phyloP scores from a whole-genome alignment of 768 basidiomycete genomes.

The Mrakia gelida region DNA sequence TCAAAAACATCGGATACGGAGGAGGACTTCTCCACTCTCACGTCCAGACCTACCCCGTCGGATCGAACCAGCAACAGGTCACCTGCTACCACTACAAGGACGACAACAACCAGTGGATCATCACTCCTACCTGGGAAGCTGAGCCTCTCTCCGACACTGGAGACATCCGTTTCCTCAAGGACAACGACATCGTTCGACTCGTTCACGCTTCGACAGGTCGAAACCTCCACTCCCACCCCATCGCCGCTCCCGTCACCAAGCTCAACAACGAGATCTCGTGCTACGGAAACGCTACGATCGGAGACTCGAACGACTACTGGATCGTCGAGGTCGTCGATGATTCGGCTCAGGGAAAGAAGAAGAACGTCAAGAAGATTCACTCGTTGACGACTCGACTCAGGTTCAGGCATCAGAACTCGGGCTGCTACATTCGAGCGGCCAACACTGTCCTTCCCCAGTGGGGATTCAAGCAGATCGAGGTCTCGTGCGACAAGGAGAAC shows the following conservation, averaged over 20 bases:
- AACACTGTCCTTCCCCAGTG: conserved; percentile 89
- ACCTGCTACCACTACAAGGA: conserved; percentile 99
- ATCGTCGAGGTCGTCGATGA: conserved; percentile 90
- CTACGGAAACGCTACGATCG: conserved; percentile 85
- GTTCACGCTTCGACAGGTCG: conserved; percentile 76
- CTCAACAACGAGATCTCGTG: conserved; percentile 86
- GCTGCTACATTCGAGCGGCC: conserved; percentile 85
- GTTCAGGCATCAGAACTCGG: conserved; percentile 68
- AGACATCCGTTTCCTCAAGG: conserved; percentile 60
- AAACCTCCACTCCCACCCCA: conserved; percentile 85
- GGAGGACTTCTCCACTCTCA: conserved; percentile 96
- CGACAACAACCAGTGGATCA: conserved; percentile 85
- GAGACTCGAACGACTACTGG: conserved; percentile 89
- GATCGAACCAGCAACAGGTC: conserved; percentile 90
- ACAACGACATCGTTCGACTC: conserved; percentile 76
- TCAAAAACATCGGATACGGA: conserved; percentile 97
- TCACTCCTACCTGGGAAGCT: conserved; percentile 78
- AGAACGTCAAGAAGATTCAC: conserved; percentile 62
- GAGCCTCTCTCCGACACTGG: conserved; percentile 57
- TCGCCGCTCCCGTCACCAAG: conserved; percentile 84
- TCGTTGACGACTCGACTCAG: conserved; percentile 85
- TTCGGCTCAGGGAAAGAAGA: conserved; percentile 55
- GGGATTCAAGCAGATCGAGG: conserved; percentile 99
- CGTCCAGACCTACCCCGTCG: conserved; percentile 87
- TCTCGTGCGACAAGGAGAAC: conserved; percentile 85